Conservation (phyloP, 2,329 filamentous ascomycete genomes). For the Ascosphaera apis region DNA sequence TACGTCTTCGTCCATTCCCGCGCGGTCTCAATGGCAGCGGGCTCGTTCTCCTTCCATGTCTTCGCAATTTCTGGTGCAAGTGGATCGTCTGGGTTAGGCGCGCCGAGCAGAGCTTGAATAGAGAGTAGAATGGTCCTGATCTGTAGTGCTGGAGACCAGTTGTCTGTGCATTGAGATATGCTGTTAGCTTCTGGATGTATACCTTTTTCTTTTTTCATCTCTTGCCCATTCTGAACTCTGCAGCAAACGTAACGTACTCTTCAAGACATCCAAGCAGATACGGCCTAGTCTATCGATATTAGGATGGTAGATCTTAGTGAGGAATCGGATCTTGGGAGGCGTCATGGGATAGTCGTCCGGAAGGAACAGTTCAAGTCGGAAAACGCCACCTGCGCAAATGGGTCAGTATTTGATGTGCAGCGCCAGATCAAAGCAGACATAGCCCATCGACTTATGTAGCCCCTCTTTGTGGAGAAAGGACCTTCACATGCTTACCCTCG, state of each 20-base stretch:
- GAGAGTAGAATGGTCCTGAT: constrained; percentile 97
- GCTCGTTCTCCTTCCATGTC: constrained; percentile 92
- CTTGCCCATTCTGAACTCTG: no score
- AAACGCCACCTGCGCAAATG: constrained; percentile 42
- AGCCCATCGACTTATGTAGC: background rate
- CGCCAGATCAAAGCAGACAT: constrained; percentile 1
- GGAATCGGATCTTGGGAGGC: constrained; percentile 89
- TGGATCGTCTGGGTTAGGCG: constrained; percentile 95
- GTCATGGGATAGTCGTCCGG: constrained; percentile 99
- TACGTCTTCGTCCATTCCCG: constrained; percentile 78
- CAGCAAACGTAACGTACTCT: constrained; percentile 43
- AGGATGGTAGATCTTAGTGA: constrained; percentile 98
- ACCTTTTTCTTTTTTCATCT: no score
- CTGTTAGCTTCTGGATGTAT: no score
- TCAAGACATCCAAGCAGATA: constrained; percentile 91
- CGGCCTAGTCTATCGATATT: constrained; percentile 96
- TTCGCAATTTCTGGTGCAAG: constrained; percentile 94
- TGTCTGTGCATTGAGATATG: constrained; percentile 36
- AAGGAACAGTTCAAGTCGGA: constrained; percentile 91
- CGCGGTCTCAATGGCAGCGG: constrained; percentile 74
- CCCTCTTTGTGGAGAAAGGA: constrained; percentile 1
- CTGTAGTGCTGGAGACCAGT: constrained; percentile 95
- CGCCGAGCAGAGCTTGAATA: constrained; percentile 86
- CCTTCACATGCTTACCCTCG: constrained; percentile 44
- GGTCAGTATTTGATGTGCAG: constrained; percentile 2